These are phyloP conservation scores for Metarhizium brunneum DNA, from an alignment of 2,329 filamentous ascomycete genomes.

Conservation along the genomic window DNA sequence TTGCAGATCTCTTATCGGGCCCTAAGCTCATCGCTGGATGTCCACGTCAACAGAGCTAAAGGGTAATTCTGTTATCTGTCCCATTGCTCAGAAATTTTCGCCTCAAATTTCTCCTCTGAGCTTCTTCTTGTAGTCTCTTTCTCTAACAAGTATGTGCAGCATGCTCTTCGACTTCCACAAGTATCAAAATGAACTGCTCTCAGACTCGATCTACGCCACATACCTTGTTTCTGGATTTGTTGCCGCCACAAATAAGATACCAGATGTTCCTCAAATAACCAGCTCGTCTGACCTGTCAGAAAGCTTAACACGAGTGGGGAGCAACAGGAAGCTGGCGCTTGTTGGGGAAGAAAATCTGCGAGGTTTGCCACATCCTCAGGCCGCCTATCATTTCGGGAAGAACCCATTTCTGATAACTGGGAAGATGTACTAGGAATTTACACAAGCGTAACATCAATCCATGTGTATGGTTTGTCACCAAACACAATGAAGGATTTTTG, in stretches of 20 bases:
- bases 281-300: constrained; percentile 36
- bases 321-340: constrained; percentile 46
- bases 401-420: constrained; percentile 6
- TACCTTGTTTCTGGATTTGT: constrained; percentile 69
- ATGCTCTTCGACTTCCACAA: constrained; percentile 87
- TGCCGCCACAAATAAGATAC: neutral
- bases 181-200: constrained; percentile 72
- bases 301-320: neutral
- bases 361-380: constrained; percentile 32
- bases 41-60: constrained; percentile 83
- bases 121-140: constrained; percentile 4
- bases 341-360: constrained; percentile 64
- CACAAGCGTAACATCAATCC: constrained; percentile 65
- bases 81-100: neutral
- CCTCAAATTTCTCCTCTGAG: constrained; percentile 13
- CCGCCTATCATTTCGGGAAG: neutral
- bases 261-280: constrained; percentile 51
- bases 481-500: neutral
- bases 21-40: constrained; percentile 70
- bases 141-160: constrained; percentile 33
- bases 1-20: constrained; percentile 75
- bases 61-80: constrained; percentile 42
- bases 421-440: constrained; percentile 60
- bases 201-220: constrained; percentile 77
- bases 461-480: constrained; percentile 66